Percentiles rank a stretch among this genome's conserved stretches.
Evolutionary conservation across 305 asterid species (phyloP).

Genomic region (Fraxinus nigra): DNA sequence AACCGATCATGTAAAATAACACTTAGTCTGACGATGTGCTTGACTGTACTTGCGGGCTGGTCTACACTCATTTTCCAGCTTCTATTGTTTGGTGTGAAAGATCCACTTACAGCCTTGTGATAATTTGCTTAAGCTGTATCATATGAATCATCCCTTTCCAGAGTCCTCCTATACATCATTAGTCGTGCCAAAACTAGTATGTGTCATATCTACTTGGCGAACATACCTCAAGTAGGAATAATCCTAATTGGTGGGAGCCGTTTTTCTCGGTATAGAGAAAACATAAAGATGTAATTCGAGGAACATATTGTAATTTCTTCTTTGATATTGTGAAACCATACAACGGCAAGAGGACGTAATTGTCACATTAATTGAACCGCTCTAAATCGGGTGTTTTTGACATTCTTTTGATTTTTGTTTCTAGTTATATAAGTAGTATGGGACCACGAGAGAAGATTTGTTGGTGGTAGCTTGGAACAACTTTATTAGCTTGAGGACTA

Average conservation of each 20-base stretch:
- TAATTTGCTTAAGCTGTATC: not conserved
- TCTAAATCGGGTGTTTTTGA: not conserved
- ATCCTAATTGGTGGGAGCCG: not conserved
- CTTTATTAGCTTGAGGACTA: not conserved
- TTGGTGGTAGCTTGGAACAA: not conserved
- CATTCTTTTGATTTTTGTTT: not conserved
- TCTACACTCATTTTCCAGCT: not conserved
- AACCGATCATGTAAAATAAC: not conserved
- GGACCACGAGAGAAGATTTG: not conserved
- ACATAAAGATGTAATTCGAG: not conserved
- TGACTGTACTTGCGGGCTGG: not conserved
- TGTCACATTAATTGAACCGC: not conserved
- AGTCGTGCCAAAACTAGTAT: not conserved
- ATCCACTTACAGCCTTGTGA: not conserved
- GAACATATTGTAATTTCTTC: not conserved
- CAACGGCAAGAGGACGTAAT: not conserved
- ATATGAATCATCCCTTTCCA: not conserved
- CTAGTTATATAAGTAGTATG: not conserved
- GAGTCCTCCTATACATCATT: not conserved
- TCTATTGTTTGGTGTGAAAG: not conserved
- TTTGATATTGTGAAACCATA: not conserved
- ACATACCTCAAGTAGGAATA: not conserved
- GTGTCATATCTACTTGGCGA: not conserved
- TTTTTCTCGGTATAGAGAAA: not conserved
- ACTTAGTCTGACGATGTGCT: not conserved